These are phyloP conservation scores for Colletotrichum sp. DNA, from an alignment of 2,329 filamentous ascomycete genomes.

Conservation along the genomic window DNA sequence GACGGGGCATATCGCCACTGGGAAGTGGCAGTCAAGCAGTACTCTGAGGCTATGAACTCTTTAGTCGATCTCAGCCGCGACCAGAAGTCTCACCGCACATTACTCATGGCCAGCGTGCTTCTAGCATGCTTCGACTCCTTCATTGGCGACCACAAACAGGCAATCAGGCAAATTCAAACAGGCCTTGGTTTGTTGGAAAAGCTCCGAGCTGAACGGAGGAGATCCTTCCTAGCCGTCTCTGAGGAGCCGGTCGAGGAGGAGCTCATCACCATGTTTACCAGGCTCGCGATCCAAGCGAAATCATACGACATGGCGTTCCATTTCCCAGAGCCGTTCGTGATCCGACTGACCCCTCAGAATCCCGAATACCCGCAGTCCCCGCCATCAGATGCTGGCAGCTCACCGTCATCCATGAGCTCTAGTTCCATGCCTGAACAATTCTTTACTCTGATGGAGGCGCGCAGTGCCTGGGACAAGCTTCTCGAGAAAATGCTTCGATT, in stretches of 20 bases:
- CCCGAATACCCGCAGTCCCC: conserved; percentile 43
- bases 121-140: conserved; percentile 74
- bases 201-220: conserved; percentile 51
- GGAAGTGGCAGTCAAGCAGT: conserved; percentile 65
- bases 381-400: conserved; percentile 43
- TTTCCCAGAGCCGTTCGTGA: conserved; percentile 66
- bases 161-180: conserved; percentile 65
- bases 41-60: conserved; percentile 60
- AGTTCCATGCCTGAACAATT: conserved; percentile 51
- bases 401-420: conserved; percentile 43
- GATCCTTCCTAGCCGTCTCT: conserved; percentile 39
- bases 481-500: conserved; percentile 63
- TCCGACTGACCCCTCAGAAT: conserved; percentile 50
- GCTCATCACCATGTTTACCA: conserved; percentile 67
- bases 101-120: conserved; percentile 69
- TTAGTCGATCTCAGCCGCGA: conserved; percentile 51
- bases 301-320: conserved; percentile 74
- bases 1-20: conserved; percentile 57
- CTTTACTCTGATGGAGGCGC: conserved; percentile 56
- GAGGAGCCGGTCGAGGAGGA: conserved; percentile 62
- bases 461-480: conserved; percentile 60
- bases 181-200: conserved; percentile 61
- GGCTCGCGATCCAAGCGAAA: conserved; percentile 69
- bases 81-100: conserved; percentile 53
- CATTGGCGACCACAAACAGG: conserved; percentile 66